Conservation (phyloP, 345 rosid species). For the Populus davidiana region DNA sequence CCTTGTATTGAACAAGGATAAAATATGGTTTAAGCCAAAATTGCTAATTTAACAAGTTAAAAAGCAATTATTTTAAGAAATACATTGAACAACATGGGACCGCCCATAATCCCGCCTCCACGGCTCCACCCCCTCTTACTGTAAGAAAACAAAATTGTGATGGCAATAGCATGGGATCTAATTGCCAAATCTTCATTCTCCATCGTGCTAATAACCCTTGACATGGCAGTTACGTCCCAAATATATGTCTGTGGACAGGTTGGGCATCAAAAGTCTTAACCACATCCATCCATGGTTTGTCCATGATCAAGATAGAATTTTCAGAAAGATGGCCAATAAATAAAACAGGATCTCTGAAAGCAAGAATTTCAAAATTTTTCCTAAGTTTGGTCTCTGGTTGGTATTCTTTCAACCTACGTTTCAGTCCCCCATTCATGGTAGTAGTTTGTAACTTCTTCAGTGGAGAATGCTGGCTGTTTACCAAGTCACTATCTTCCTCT, state of each 20-base stretch:
- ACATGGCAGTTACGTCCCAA: conserved; percentile 51
- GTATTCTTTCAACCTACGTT: conserved; percentile 47
- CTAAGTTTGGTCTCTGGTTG: conserved; percentile 43
- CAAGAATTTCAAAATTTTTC: conserved; percentile 72
- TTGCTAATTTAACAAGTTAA: conserved; percentile 10
- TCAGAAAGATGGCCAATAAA: conserved; percentile 79
- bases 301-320: conserved; percentile 67
- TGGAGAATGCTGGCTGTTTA: conserved; percentile 40
- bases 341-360: conserved; percentile 81
- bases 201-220: background rate
- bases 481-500: conserved; percentile 51
- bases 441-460: conserved; percentile 40
- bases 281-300: conserved; percentile 93
- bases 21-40: background rate
- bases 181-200: conserved; percentile 17
- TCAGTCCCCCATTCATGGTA: conserved; percentile 44
- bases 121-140: background rate
- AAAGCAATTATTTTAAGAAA: conserved; percentile 10
- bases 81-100: conserved; percentile 8
- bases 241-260: conserved; percentile 91
- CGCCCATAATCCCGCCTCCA: background rate
- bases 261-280: conserved; percentile 63
- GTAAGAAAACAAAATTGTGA: conserved; percentile 6
- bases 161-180: conserved; percentile 5
- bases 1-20: background rate